Evolutionary conservation across 306 rosid species (phyloP).

Genomic region (Neltuma alba): DNA sequence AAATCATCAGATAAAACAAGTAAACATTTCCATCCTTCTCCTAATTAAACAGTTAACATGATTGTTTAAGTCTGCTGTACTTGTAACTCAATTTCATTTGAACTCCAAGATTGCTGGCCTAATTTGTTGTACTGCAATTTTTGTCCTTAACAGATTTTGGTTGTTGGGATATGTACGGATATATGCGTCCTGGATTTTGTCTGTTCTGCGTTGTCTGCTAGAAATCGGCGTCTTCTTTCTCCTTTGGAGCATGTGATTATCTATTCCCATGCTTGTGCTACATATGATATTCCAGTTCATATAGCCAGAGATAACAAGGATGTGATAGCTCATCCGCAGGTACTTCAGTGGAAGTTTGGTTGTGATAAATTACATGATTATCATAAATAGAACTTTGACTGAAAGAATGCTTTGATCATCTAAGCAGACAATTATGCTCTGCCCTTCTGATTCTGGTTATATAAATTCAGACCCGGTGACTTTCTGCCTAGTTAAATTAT

Average conservation of each 20-base stretch:
- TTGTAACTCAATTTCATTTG: neutral
- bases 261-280: constrained; percentile 81
- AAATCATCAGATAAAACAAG: constrained; percentile 72
- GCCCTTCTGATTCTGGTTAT: constrained; percentile 1
- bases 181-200: constrained; percentile 90
- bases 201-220: constrained; percentile 65
- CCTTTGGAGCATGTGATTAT: constrained; percentile 85
- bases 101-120: neutral
- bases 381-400: neutral
- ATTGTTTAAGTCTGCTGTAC: neutral
- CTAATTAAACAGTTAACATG: neutral
- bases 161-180: constrained; percentile 88
- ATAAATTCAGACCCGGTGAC: neutral
- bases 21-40: constrained; percentile 37
- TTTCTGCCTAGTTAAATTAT: neutral
- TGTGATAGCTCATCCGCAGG: constrained; percentile 88
- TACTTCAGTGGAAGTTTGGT: constrained; percentile 35
- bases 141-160: constrained; percentile 62
- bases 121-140: constrained; percentile 20
- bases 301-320: constrained; percentile 64
- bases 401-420: neutral
- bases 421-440: constrained; percentile 8
- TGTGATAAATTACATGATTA: neutral
- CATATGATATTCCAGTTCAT: constrained; percentile 71
- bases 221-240: constrained; percentile 68